Evolutionary conservation across 805 yeast genomes (phyloP).

Genomic region (Saccharomycopsis fermentans): DNA sequence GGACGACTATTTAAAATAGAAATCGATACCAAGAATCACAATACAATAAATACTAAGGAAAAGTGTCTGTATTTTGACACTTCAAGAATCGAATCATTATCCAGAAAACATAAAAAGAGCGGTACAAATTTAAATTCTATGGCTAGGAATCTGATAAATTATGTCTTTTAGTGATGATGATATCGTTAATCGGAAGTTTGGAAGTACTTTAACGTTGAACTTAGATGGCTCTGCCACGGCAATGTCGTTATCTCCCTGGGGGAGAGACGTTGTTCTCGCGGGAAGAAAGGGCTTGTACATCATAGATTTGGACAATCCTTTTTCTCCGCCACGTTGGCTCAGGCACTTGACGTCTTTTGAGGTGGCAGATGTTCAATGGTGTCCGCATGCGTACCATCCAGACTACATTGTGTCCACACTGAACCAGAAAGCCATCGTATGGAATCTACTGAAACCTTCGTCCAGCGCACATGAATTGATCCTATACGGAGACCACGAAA

Average conservation of each 20-base stretch:
- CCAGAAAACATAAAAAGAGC: background rate
- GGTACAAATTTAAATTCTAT: background rate
- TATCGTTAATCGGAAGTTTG: slow-evolving; percentile 6
- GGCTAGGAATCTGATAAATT: background rate
- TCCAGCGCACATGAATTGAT: slow-evolving; percentile 73
- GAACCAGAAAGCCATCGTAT: slow-evolving; percentile 88
- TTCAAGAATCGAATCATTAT: background rate
- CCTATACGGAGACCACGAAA: slow-evolving; percentile 78
- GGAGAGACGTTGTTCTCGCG: slow-evolving; percentile 89
- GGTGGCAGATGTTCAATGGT: slow-evolving; percentile 98
- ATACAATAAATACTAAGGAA: background rate
- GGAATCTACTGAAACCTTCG: slow-evolving; percentile 70
- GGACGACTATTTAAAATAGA: background rate
- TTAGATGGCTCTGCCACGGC: slow-evolving; percentile 83
- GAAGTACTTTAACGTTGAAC: slow-evolving; percentile 9
- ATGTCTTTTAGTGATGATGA: background rate
- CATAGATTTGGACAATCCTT: slow-evolving; percentile 93
- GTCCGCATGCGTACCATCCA: slow-evolving; percentile 78
- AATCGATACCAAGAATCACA: background rate
- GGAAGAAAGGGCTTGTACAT: slow-evolving; percentile 71
- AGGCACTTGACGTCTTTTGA: slow-evolving; percentile 94
- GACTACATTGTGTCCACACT: slow-evolving; percentile 90
- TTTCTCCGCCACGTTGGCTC: slow-evolving; percentile 87
- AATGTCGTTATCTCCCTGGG: slow-evolving; percentile 79
- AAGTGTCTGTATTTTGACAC: background rate